Evolutionary conservation across 106 monocot genomes (phyloP), one percentile per base, ranked within the genome.

Genomic region (Allium fistulosum): DNA sequence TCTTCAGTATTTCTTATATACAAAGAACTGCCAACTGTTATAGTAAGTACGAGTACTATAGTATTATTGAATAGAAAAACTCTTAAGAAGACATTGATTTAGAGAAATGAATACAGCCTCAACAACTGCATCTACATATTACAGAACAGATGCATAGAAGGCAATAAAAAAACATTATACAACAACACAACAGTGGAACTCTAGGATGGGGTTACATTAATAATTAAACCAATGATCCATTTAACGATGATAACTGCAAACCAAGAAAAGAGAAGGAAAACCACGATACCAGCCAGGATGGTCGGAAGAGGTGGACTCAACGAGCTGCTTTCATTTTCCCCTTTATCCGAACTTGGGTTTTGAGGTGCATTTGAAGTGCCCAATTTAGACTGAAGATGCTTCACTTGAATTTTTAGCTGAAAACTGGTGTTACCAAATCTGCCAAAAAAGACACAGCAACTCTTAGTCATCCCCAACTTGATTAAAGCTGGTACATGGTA

Each of bases 261-360:
- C 71, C 69, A 85, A 53, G 63, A 78, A 17, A 95, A 70, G 7
- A 95, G 73, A 9, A 88, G 83, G 74, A 95, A 91, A 18, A 95
- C 81, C 0, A 80, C 9, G 26, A 81, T 16, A 45, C 83, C 91
- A 8, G 85, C 83, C 22, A 95, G 66, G 57, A 88, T 85, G 53
- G 91, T 91, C 8, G 73, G 62, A 7, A 85, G 77, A 4, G 91
- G 95, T 8, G 88, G 94, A 68, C 80, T 69, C 37, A 61, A 66
- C 8, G 71, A 1, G 62, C 65, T 66, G 59, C 59, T 58, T 26
- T 62, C 58, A 13, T 5, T 26, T 63, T 82, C 65, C 17, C 47
- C 58, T 50, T 66, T 62, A 18, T 48, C 68, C 12, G 63, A 11
- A 16, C 70, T 69, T 17, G 66, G 26, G 65, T 63, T 57, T 4